Evolutionary conservation across 768 basidiomycete species (phyloP).

Genomic region (Phaeotremella skinneri): DNA sequence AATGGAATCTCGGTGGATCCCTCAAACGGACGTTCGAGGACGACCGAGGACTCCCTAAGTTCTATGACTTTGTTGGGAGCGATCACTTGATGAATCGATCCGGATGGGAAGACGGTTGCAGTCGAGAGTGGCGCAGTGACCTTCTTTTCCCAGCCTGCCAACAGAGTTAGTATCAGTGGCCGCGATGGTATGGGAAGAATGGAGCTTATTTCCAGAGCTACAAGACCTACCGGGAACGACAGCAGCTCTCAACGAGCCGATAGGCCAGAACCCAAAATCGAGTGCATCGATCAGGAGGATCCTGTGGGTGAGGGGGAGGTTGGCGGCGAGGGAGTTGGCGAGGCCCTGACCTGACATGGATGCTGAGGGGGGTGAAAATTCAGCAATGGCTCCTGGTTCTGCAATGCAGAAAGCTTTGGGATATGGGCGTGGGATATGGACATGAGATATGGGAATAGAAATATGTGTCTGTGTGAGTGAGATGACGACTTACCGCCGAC

Average conservation of each 20-base stretch:
- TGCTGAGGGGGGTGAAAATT: slow-evolving; percentile 16
- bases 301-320: slow-evolving; percentile 34
- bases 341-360: slow-evolving; percentile 34
- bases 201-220: neutral
- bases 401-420: neutral
- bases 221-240: slow-evolving; percentile 40
- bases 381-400: no score
- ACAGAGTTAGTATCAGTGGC: neutral
- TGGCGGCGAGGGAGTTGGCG: slow-evolving; percentile 32
- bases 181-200: no score
- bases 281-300: slow-evolving; percentile 45
- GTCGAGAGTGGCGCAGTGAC: slow-evolving; percentile 32
- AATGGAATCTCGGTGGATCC: slow-evolving; percentile 41
- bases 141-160: slow-evolving; percentile 44
- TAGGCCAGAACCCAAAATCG: slow-evolving; percentile 38
- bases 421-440: neutral
- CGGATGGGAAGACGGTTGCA: slow-evolving; percentile 35
- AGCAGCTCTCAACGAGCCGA: slow-evolving; percentile 40
- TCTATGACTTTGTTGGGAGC: slow-evolving; percentile 43
- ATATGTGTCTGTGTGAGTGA: neutral
- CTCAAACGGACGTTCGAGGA: slow-evolving; percentile 48
- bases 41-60: slow-evolving; percentile 33
- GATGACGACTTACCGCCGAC: slow-evolving; percentile 19
- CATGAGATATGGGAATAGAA: neutral
- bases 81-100: slow-evolving; percentile 37